Conservation (phyloP, 2,329 filamentous ascomycete genomes). For the Furcasterigmium furcatum region DNA sequence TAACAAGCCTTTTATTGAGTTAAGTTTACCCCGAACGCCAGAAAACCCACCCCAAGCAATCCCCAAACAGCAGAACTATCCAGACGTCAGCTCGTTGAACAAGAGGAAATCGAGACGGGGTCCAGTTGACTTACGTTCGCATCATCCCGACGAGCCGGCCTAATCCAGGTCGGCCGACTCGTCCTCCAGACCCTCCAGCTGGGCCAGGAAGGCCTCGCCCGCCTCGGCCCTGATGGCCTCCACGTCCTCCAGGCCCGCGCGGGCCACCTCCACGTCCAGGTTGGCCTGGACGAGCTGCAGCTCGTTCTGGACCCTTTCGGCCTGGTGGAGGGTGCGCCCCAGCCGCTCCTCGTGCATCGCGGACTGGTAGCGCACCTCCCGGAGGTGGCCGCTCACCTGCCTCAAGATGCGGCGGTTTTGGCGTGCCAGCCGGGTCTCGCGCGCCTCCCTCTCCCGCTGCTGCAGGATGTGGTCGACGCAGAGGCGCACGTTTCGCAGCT, state of each 20-base stretch:
- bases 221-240: slow-evolving; percentile 10
- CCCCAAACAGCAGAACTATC: no score
- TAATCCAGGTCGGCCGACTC: background rate
- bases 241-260: slow-evolving; percentile 8
- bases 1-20: no score
- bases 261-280: slow-evolving; percentile 7
- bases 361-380: slow-evolving; percentile 13
- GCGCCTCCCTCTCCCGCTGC: background rate
- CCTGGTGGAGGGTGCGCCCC: slow-evolving; percentile 2
- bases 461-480: slow-evolving; percentile 13
- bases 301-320: slow-evolving; percentile 9
- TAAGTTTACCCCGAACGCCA: no score
- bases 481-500: slow-evolving; percentile 10
- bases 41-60: no score
- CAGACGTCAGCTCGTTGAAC: no score
- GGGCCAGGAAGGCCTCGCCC: slow-evolving; percentile 9
- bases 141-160: no score
- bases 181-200: slow-evolving; percentile 4
- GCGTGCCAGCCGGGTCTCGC: slow-evolving; percentile 3
- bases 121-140: no score
- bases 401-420: slow-evolving; percentile 18
- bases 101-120: no score
- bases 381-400: slow-evolving; percentile 20
- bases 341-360: slow-evolving; percentile 13
- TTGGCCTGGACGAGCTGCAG: slow-evolving; percentile 4